Base-by-base conservation (phyloP, 2,329 filamentous ascomycete species). In the Fusarium sp. region DNA sequence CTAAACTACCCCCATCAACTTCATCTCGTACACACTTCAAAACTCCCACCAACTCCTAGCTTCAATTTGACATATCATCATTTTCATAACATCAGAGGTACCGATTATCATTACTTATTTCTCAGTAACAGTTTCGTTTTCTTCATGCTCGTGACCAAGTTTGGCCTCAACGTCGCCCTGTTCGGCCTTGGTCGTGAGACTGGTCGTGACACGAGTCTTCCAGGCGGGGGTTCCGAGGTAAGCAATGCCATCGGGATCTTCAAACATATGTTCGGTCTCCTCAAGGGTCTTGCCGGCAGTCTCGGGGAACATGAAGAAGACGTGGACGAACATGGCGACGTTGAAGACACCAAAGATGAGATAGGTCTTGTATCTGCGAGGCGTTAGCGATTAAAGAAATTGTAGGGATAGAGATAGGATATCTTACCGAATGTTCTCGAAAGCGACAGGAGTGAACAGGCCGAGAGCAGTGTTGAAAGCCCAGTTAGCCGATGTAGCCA, bases 211-310 rank as follows among this genome's bases (percentile, higher is more conserved):
- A 1, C 11, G 57, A 4, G 75, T 77, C 69, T 77, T 76, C 75
- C 75, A 77, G 9, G 75, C 75, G 0, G 69, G 69, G 0, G 75
- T 77, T 0, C 75, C 75, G 5, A 77, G 60, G 6, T 66, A 74
- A 7, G 65, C 64, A 9, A 77, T 73, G 4, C 75, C 75, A 4
- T 77, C 17, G 0, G 73, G 71, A 3, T 77, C 75, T 14, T 77
- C 75, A 20, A 83, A 83, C 42, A 82, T 79, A 8, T 77, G 51
- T 64, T 92, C 90, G 78, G 92, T 88, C 75, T 92, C 91, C 78
- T 92, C 91, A 2, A 92, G 83, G 2, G 85, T 86, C 44, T 86
- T 85, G 70, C 78, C 76, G 67, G 84, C 81, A 0, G 86, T 87
- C 67, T 87, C 85, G 0, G 84, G 84, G 64, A 86, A 87, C 71